Base-by-base conservation (phyloP, 2,329 filamentous ascomycete species). In the Colletotrichum gigasporum region DNA sequence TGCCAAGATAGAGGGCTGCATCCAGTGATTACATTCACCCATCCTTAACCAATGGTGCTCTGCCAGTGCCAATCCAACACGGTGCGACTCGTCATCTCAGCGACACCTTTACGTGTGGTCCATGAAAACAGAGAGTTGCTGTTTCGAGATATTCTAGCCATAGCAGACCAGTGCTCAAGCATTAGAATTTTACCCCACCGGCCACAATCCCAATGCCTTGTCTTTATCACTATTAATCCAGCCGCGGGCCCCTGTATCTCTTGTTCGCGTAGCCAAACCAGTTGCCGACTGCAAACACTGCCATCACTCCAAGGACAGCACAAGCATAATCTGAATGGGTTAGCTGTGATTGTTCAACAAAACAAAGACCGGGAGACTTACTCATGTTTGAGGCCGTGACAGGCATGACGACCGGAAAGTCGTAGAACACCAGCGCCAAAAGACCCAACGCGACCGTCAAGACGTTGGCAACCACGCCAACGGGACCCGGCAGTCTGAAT, bases 311-410 rank as follows among this genome's bases (percentile, higher is more conserved):
- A 1, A 55, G 20, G 2, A 55, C 48, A 5, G 11, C 48, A 3
- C 22, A 22, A n/a, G 48, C 48, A n/a, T 45, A 64, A 6, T 64
- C 48, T 61, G 3, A 8, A 2, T 1, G 3, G 1, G 7, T 60
- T 26, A 64, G 47, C 12, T 5, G 16, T 6, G 2, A 8, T 3
- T 2, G 18, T 9, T 22, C 3, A 3, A 2, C 2, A 3, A n/a
- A 11, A 5, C 4, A n/a, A n/a, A n/a, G 14, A 4, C 14, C 5
- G 8, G 0, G 48, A 4, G 3, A 16, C 24, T 45, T 44, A 63
- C 54, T 63, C 55, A 63, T 63, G 0, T 63, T 63, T 5, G 55
- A 63, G 2, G 55, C 45, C 1, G 60, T 52, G 1, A 42, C 60
- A 1, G 60, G 55, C 47, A 63, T 63, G 2, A 60, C 54, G 3